Base-by-base conservation (phyloP, 2,329 filamentous ascomycete genomes). In the Colletotrichum sidae region DNA sequence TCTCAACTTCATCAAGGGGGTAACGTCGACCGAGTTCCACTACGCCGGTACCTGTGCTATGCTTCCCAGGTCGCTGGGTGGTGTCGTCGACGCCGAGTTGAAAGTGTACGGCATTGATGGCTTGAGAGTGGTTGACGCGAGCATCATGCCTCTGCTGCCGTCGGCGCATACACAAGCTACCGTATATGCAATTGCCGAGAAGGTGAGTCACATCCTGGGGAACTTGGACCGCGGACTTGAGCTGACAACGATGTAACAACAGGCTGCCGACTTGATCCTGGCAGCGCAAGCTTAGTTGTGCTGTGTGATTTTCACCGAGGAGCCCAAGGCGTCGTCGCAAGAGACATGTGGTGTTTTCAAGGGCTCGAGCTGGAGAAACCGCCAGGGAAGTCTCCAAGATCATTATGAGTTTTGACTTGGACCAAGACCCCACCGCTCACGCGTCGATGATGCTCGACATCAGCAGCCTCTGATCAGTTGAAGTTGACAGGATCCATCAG, bases 31-130 rank as follows among this genome's bases (percentile, higher is more conserved):
- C 2, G 51, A 63, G 25, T 52, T 38, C 13, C 72, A 75, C 50
- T 72, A 71, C 10, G 55, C 68, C 10, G 71, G 72, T 7, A 75
- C 73, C 6, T 70, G 70, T 6, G 69, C 73, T 15, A 74, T 70
- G 72, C 67, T 73, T 60, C 69, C 72, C 2, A 67, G 62, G 47
- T 52, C 70, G 45, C 58, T 66, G 6, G 74, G 74, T 0, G 75
- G 74, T 10, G 70, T 72, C 10, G 73, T 75, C 3, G 70, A 72
- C 34, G 60, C 70, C 38, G 60, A 70, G 3, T 55, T 76, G 46
- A 41, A 46, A 17, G 74, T 75, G 7, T 68, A 74, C 41, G 74
- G 74, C 2, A 69, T 68, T 1, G 66, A 70, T 37, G 65, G 65
- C 35, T 64, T 68, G 44, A 61, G 69, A 41, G 37, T 71, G 6